Base-by-base conservation (phyloP, 225 moss, liverwort and hornwort genomes). In the Sphagnum tenellum region DNA sequence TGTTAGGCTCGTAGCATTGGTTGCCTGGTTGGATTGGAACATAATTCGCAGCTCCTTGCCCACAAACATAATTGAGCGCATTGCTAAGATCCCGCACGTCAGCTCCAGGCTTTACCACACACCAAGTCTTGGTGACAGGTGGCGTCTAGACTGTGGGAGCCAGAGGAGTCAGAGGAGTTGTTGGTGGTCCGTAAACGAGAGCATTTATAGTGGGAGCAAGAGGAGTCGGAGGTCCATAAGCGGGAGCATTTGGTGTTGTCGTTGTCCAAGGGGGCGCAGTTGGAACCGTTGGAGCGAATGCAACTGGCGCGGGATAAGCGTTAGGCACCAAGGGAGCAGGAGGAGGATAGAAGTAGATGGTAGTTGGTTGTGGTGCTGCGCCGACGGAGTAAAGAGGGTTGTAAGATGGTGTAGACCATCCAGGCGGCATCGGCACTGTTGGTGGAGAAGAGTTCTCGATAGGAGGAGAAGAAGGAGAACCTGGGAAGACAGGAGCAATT, bases 51-150 rank as follows among this genome's bases (percentile, higher is more conserved):
- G 44, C 61, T n/a, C 86, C 86, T 9, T 60, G 44, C 14, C 86
- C 66, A 66, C 86, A 86, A 8, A 82, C 77, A 68, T 76, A 86
- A 69, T 82, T 73, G 63, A 86, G 51, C 6, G 77, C 86, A 7
- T 64, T 6, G 64, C 70, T 72, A 67, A 86, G 50, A 9, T 70
- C 73, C 50, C 62, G 66, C 8, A 48, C 51, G 7, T 67, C 52
- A 2, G 77, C 82, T 2, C 50, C 63, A 5, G 56, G 9, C 66
- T 71, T 76, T 2, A 79, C 82, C 7, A 86, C 77, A 63, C 86
- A 86, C 82, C 82, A 86, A 13, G 82, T 82, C 66, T 71, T 82
- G 70, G 76, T 70, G 47, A 9, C 72, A 76, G 4, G 73, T 67
- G 9, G 75, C 78, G 72, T 66, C 63, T 77, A 49, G 9, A 64